Evolutionary conservation across 805 yeast species (phyloP).

Genomic region (Phaffomyces thermotolerans): DNA sequence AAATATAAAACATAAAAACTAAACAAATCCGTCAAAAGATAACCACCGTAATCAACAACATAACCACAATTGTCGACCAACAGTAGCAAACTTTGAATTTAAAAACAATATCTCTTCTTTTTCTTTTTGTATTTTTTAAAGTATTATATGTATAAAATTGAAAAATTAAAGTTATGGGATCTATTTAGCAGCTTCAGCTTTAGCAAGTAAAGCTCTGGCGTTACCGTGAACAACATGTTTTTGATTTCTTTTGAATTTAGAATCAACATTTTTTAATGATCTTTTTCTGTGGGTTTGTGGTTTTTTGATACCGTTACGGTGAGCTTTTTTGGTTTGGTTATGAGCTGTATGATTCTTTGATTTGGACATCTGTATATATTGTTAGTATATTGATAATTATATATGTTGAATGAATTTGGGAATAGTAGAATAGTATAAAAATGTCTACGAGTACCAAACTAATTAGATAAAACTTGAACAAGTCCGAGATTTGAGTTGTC

Average conservation of each 20-base stretch:
- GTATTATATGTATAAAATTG: background rate
- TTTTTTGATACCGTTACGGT: slow-evolving; percentile 99
- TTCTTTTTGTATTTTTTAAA: background rate
- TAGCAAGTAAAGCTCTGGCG: slow-evolving; percentile 86
- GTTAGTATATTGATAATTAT: slow-evolving; percentile 20
- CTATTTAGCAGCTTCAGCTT: slow-evolving; percentile 38
- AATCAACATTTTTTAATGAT: slow-evolving; percentile 96
- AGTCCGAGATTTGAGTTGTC: no score
- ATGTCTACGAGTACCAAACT: background rate
- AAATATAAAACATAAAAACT: slow-evolving; percentile 1
- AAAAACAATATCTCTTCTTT: background rate
- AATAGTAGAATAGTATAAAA: background rate
- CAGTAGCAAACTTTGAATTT: background rate
- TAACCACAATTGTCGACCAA: background rate
- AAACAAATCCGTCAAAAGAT: slow-evolving; percentile 7
- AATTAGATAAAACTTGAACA: no score
- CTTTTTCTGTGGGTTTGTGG: slow-evolving; percentile 98
- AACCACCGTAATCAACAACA: slow-evolving; percentile 5
- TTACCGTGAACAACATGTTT: slow-evolving; percentile 98
- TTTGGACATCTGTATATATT: slow-evolving; percentile 71
- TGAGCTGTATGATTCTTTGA: slow-evolving; percentile 99
- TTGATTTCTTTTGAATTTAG: slow-evolving; percentile 99
- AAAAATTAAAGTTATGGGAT: background rate
- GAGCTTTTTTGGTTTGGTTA: slow-evolving; percentile 99
- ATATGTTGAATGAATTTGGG: no score